These are phyloP conservation scores for Chondrus crispus DNA, from an alignment of 23 red algal species.

Conservation along the genomic window DNA sequence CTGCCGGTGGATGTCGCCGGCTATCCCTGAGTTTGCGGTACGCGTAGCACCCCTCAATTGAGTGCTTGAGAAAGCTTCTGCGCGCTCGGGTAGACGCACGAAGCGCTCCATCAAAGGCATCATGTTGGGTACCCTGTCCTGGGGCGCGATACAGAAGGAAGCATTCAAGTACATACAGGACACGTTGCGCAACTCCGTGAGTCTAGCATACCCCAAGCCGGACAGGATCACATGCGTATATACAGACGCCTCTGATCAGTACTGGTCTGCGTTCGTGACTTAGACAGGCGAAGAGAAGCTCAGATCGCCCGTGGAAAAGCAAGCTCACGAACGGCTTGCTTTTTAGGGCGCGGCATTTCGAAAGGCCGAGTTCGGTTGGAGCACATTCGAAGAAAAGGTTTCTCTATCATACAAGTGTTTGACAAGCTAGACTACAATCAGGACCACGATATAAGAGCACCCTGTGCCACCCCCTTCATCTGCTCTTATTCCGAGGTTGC, in stretches of 20 bases:
- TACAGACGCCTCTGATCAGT: constrained; percentile 42
- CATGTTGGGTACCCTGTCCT: neutral
- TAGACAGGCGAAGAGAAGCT: neutral
- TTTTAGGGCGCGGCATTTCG: neutral
- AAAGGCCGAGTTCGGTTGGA: neutral
- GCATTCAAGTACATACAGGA: constrained; percentile 1
- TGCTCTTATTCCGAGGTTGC: too few species aligned
- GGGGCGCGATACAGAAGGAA: neutral
- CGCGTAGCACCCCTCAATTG: neutral
- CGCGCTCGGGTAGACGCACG: neutral
- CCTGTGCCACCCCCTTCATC: too few species aligned
- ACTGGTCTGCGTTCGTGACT: constrained; percentile 12
- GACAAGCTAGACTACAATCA: neutral
- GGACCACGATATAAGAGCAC: too few species aligned
- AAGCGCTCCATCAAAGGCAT: neutral
- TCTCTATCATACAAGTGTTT: neutral
- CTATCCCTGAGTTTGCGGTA: neutral
- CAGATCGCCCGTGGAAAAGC: neutral
- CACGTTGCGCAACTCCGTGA: neutral
- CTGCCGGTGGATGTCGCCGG: neutral
- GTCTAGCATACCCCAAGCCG: neutral
- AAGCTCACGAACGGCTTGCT: neutral
- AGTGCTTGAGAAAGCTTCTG: constrained; percentile 19
- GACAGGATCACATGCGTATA: neutral
- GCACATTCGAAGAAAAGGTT: neutral